Conservation (phyloP, 2,329 filamentous ascomycete species). For the Amesomyces nigricolor region DNA sequence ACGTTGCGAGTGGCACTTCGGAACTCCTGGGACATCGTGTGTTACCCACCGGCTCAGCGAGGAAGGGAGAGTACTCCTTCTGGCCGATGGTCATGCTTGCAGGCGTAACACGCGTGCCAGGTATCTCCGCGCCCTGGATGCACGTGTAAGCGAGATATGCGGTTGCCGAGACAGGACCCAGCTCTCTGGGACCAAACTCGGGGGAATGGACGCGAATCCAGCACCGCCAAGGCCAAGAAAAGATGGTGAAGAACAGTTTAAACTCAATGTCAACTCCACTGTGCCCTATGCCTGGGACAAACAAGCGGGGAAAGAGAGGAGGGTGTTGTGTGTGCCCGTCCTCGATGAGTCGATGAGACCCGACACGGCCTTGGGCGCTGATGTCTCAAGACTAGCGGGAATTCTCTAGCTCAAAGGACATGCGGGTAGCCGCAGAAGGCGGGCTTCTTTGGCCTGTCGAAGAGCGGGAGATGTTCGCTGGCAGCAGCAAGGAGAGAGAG, state of each 20-base stretch:
- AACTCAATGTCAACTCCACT: not conserved
- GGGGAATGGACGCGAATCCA: constrained; percentile 7
- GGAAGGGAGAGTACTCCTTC: not conserved
- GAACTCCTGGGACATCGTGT: constrained; percentile 4
- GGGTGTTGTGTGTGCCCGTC: not conserved
- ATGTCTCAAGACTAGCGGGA: not conserved
- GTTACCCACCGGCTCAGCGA: constrained; percentile 2
- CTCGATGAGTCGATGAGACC: constrained; percentile 4
- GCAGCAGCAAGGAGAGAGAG: constrained; percentile 1
- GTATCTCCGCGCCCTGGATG: not conserved
- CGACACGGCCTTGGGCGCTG: constrained; percentile 4
- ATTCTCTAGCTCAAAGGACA: not conserved
- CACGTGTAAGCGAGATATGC: not conserved
- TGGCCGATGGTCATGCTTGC: not conserved
- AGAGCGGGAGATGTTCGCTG: constrained; percentile 14
- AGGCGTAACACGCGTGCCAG: not conserved
- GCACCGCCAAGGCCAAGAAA: not conserved
- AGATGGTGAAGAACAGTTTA: not conserved
- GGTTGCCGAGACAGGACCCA: constrained; percentile 5
- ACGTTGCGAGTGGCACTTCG: constrained; percentile 1
- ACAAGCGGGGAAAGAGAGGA: not conserved
- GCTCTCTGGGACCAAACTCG: constrained; percentile 9
- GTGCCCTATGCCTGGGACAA: not conserved
- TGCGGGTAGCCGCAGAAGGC: constrained; percentile 13
- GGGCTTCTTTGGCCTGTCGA: constrained; percentile 10